These are phyloP conservation scores for Lenwebbia sp. DNA, from an alignment of 345 rosid genomes.

Conservation along the genomic window DNA sequence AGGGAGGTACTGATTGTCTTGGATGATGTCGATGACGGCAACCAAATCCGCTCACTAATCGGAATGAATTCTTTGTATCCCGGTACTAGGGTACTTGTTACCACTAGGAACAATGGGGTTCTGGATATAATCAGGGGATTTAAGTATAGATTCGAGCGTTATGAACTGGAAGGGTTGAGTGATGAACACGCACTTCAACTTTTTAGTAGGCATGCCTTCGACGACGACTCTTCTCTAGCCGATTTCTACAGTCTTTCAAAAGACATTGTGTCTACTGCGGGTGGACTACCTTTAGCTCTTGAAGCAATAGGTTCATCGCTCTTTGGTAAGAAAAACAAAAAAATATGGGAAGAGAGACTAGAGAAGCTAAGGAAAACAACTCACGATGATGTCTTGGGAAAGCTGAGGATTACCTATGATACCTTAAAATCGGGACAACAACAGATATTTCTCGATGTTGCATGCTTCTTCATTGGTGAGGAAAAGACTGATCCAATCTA, in stretches of 20 bases:
- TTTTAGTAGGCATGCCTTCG: not conserved
- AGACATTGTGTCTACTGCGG: not conserved
- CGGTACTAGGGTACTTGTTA: not conserved
- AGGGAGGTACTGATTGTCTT: not conserved
- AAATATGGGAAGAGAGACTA: not conserved
- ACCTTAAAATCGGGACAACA: not conserved
- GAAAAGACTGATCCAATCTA: accelerated
- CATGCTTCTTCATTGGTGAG: not conserved
- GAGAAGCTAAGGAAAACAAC: not conserved
- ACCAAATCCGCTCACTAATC: not conserved
- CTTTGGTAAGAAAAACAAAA: accelerated
- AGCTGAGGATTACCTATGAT: not conserved
- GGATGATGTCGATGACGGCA: not conserved
- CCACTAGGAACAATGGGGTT: not conserved
- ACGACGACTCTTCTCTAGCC: not conserved
- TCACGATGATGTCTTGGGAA: not conserved
- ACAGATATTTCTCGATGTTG: not conserved
- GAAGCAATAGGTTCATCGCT: not conserved
- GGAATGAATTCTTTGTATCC: not conserved
- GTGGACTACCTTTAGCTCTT: not conserved
- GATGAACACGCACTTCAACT: too few relatives aligned
- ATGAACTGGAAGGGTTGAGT: too few relatives aligned
- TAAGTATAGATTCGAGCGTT: accelerated
- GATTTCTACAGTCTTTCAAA: not conserved
- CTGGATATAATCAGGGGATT: not conserved